Percentiles rank a stretch among this genome's conserved stretches.
Conservation (phyloP, 2,329 filamentous ascomycete genomes). For the Pseudocercospora crystallina region DNA sequence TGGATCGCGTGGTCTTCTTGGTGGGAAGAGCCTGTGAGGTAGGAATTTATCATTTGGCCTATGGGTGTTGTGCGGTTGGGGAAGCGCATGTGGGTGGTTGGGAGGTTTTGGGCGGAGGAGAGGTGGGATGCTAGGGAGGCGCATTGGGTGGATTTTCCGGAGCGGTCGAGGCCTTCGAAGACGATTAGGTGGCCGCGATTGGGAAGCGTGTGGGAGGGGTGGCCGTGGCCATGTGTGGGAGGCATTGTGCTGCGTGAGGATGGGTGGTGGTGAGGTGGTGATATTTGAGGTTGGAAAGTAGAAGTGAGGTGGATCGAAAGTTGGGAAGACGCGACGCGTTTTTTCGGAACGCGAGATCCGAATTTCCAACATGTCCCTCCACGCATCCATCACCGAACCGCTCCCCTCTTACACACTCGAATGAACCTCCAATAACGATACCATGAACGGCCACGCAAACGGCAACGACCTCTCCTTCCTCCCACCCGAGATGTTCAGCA, state of each 20-base stretch:
- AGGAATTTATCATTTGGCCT: slow-evolving; percentile 81
- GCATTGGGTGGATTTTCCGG: slow-evolving; percentile 91
- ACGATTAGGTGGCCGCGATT: slow-evolving; percentile 69
- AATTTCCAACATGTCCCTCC: slow-evolving; percentile 3
- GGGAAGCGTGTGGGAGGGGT: neutral
- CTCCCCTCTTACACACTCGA: neutral
- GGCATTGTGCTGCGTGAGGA: neutral
- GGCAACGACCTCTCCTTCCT: slow-evolving; percentile 10
- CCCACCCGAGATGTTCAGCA: slow-evolving; percentile 45
- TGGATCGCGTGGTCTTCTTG: slow-evolving; percentile 89
- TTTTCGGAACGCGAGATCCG: slow-evolving; percentile 9
- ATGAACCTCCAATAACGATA: neutral
- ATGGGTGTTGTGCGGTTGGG: slow-evolving; percentile 81
- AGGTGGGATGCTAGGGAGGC: slow-evolving; percentile 62
- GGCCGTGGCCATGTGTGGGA: neutral
- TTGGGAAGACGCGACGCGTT: slow-evolving; percentile 1
- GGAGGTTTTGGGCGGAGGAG: slow-evolving; percentile 46
- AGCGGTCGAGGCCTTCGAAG: slow-evolving; percentile 84
- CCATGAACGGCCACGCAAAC: slow-evolving; percentile 18
- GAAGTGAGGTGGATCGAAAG: neutral
- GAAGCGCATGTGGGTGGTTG: slow-evolving; percentile 63
- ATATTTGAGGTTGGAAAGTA: neutral
- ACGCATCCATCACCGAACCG: neutral
- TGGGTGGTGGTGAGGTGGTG: neutral
- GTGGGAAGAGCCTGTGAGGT: slow-evolving; percentile 69